Percentiles rank a stretch among this genome's conserved stretches.
phyloP scores from a whole-genome alignment of 139 green algal genomes.

The Desmodesmus armatus region DNA sequence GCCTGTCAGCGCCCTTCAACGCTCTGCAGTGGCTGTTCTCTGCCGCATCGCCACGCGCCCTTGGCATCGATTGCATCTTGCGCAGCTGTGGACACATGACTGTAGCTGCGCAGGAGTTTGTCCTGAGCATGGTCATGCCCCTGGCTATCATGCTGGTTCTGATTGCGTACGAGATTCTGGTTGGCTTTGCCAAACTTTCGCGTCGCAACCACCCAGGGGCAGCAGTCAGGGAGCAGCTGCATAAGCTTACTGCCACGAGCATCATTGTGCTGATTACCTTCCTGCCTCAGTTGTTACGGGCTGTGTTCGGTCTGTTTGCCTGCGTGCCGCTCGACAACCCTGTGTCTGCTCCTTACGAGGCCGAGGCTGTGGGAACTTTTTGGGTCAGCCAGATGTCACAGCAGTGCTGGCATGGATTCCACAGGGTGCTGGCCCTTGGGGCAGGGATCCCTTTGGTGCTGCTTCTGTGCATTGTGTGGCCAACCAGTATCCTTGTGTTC shows the following conservation, averaged over 20 bases:
- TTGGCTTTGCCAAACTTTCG: too few relatives aligned
- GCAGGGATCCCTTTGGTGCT: background rate
- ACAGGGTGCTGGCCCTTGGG: background rate
- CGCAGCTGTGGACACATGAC: background rate
- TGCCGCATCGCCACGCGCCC: background rate
- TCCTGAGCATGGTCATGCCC: background rate
- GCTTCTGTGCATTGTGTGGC: background rate
- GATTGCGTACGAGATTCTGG: background rate
- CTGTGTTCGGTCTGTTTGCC: constrained; percentile 22
- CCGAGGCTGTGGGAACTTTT: background rate
- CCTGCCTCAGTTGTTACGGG: background rate
- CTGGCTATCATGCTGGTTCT: background rate
- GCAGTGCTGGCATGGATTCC: background rate
- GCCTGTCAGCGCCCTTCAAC: background rate
- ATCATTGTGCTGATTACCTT: constrained; percentile 14
- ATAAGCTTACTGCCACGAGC: background rate
- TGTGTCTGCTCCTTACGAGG: background rate
- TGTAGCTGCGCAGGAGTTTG: background rate
- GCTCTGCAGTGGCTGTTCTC: background rate
- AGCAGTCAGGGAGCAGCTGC: background rate
- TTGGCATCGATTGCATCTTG: constrained; percentile 9
- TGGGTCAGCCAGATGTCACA: background rate
- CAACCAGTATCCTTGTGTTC: background rate
- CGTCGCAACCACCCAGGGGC: too few relatives aligned
- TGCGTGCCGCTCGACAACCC: background rate